Evolutionary conservation across 2,329 filamentous ascomycete genomes (phyloP), one percentile per base, ranked within the genome.

Genomic region (Pseudogymnoascus sp.): DNA sequence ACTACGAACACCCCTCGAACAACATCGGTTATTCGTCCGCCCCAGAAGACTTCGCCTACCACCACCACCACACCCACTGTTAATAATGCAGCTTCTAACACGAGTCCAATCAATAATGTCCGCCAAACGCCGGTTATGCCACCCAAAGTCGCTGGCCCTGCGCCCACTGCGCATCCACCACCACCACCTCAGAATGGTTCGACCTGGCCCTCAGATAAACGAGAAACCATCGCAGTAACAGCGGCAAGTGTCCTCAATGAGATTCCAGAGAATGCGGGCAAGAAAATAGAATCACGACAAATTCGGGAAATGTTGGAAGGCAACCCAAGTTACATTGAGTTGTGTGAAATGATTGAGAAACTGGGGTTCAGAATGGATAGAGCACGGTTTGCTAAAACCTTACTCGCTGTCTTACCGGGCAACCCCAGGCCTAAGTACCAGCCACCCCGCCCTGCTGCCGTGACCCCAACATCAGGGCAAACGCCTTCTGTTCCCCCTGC

Each of bases 281-380:
- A 63, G 38, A 15, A 35, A 10, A 63, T 63, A 17, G 6, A 35
- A 12, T n/a, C 62, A 7, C 21, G 58, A 15, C 60, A 62, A 36
- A 36, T 63, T 13, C 35, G 36, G 21, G 35, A 29, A 15, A 63
- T 63, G 44, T 51, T 63, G 13, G 62, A 63, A 33, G 21, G 38
- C 6, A 44, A 51, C 33, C 62, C 62, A 27, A 63, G 60, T 35
- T 63, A 63, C 29, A 7, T 59, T 36, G 60, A 62, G 44, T 31
- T 63, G 13, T 63, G 62, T 44, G 62, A 62, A 42, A 63, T 62
- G 62, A 62, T 63, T 36, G 62, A 63, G 36, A 27, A 42, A 15
- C 25, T 62, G 4, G 62, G 62, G 7, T 62, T 63, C 13, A 62
- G 25, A 17, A 36, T 63, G 44, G 62, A 63, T 44, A 33, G 60